Conservation (phyloP, 2,329 filamentous ascomycete species). For the Neonectria coccinea region DNA sequence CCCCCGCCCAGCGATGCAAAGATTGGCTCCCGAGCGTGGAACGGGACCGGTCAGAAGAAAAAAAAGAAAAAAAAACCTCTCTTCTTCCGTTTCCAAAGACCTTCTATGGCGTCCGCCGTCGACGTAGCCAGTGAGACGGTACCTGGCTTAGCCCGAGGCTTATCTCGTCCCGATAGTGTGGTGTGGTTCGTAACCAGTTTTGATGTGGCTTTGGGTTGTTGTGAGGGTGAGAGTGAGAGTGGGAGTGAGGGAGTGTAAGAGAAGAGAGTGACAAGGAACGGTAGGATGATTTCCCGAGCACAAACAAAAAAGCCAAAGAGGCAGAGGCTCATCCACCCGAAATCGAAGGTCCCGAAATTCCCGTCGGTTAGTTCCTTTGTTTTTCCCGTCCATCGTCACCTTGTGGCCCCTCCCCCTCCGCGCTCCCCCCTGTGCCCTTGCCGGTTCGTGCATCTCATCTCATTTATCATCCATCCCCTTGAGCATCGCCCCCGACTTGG, state of each 20-base stretch:
- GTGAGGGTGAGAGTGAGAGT: neutral
- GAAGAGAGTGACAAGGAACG: constrained; percentile 3
- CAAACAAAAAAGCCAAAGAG: neutral
- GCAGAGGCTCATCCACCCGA: constrained; percentile 2
- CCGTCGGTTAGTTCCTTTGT: constrained; percentile 26
- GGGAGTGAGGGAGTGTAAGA: constrained; percentile 11
- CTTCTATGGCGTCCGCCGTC: constrained; percentile 36
- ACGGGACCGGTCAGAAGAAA: constrained; percentile 22
- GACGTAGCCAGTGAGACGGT: constrained; percentile 36
- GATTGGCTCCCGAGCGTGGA: constrained; percentile 13
- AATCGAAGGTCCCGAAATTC: constrained; percentile 28
- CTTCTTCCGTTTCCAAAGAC: constrained; percentile 34
- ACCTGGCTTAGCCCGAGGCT: constrained; percentile 41
- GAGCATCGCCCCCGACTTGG: constrained; percentile 39
- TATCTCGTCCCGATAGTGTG: constrained; percentile 31
- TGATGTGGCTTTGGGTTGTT: constrained; percentile 6
- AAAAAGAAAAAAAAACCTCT: constrained; percentile 25
- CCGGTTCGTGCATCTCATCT: constrained; percentile 36
- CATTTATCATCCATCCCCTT: constrained; percentile 25
- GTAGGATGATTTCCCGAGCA: neutral
- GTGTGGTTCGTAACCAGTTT: constrained; percentile 24
- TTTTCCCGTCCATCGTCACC: constrained; percentile 21
- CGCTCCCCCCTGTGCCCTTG: constrained; percentile 18
- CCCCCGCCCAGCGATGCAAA: constrained; percentile 23
- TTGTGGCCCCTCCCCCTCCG: constrained; percentile 9